Evolutionary conservation across 768 basidiomycete genomes (phyloP), one percentile per base, ranked within the genome.

Genomic region (Podaxis sp.): DNA sequence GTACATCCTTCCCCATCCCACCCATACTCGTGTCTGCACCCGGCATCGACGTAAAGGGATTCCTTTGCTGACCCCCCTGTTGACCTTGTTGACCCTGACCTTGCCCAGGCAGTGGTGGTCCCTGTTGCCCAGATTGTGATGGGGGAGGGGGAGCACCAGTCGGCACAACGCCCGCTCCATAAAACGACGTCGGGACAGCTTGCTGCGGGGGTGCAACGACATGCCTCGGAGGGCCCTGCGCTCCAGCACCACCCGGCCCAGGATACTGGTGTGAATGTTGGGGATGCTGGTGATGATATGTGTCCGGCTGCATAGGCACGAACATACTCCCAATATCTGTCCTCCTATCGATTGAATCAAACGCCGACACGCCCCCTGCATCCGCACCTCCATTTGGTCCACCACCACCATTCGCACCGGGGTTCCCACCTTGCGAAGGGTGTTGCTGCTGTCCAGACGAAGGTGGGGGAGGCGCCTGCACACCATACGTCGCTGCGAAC

Each of bases 301-400:
- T 87, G 25, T 93, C 91, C 36, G 91, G 88, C 70, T 93, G 92
- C 80, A 94, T 82, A 1, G 92, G 91, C 38, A 86, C 86, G 68
- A 86, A 94, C 72, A 93, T 71, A 59, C 82, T 82, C 44, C 83
- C 84, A 38, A 89, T 84, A 53, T 90, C 88, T 27, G 82, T 73
- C 57, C 87, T 80, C 53, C 83, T 77, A 57, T 86, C 87, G 16
- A 87, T 64, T n/a, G 83, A 71, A 50, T 88, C 87, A 66, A 87
- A 89, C 16, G 82, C 57, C 62, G 78, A 67, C 36, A 54, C 9
- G 13, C 21, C 27, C 27, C 27, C 25, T 42, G 23, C 40, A 6
- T 13, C 38, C 23, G 38, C 54, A 32, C 37, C 47, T n/a, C 57
- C 57, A 50, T 18, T 48, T 4, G 40, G 21, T 16, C 38, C 48